These are phyloP conservation scores for Puccinia hordei DNA, from an alignment of 1,284 basidiomycete species.

Conservation along the genomic window DNA sequence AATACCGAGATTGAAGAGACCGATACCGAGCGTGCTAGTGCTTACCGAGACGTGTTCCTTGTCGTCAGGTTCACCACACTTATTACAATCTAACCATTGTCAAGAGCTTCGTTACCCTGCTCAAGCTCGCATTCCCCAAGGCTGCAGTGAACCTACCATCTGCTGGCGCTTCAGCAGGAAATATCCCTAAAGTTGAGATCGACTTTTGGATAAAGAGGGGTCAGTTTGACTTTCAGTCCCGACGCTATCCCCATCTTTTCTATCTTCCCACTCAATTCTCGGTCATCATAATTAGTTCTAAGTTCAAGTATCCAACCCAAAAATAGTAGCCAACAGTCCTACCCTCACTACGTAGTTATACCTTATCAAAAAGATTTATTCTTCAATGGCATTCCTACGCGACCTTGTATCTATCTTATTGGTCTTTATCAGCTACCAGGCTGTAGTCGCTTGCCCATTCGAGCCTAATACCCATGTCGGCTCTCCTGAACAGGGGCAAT, in stretches of 20 bases:
- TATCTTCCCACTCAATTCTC: neutral
- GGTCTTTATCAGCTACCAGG: constrained; percentile 14
- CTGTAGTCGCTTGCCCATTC: neutral
- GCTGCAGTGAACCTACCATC: no score
- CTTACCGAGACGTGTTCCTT: no score
- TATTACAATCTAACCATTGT: no score
- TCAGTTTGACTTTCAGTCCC: neutral
- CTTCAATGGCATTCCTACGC: constrained; percentile 11
- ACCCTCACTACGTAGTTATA: neutral
- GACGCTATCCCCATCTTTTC: neutral
- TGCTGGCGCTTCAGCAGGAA: no score
- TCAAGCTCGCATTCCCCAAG: no score
- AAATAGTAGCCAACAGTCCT: neutral
- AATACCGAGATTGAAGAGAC: no score
- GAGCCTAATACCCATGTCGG: neutral
- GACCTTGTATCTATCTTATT: neutral
- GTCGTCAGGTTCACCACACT: no score
- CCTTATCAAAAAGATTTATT: neutral
- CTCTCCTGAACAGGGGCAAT: neutral
- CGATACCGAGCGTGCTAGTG: no score
- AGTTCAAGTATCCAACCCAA: neutral
- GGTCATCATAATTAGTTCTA: neutral
- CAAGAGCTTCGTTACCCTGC: no score
- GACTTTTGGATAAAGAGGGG: neutral
- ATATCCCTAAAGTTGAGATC: no score